Evolutionary conservation across 2,329 filamentous ascomycete genomes (phyloP).

Genomic region (Aspergillus piperis): DNA sequence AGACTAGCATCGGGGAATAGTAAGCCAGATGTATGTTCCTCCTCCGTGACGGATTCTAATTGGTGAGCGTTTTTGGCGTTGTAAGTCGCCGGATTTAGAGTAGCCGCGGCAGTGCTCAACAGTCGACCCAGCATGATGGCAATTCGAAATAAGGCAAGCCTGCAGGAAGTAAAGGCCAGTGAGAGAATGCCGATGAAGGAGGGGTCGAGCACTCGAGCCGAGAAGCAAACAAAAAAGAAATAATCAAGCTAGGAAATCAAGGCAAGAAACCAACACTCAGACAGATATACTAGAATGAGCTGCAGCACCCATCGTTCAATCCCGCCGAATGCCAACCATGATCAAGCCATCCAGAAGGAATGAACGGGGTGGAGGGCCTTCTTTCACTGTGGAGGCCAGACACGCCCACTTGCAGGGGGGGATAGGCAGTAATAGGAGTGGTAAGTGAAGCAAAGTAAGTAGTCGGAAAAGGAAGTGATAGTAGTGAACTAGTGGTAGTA

Average conservation of each 20-base stretch:
- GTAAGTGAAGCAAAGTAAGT: neutral
- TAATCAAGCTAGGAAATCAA: constrained; percentile 2
- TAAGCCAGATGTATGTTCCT: constrained; percentile 51
- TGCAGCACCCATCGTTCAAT: constrained; percentile 38
- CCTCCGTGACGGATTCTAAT: constrained; percentile 52
- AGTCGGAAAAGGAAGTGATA: neutral
- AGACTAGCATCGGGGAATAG: constrained; percentile 50
- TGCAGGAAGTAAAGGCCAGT: constrained; percentile 17
- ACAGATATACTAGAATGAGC: constrained; percentile 33
- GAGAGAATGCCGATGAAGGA: neutral
- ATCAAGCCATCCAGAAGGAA: constrained; percentile 16
- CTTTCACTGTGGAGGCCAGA: constrained; percentile 8
- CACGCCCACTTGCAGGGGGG: constrained; percentile 10
- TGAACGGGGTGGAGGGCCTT: constrained; percentile 2
- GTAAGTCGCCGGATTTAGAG: constrained; percentile 45
- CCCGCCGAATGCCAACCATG: constrained; percentile 31
- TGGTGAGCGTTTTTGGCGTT: constrained; percentile 39
- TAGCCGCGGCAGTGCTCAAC: constrained; percentile 46
- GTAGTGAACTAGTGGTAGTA: neutral
- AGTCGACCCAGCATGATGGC: constrained; percentile 47
- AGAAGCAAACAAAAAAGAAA: constrained; percentile 6
- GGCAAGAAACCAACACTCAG: constrained; percentile 24
- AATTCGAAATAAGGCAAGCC: constrained; percentile 4
- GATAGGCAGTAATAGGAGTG: neutral
- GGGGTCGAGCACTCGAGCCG: constrained; percentile 8